Evolutionary conservation across 2,329 filamentous ascomycete species (phyloP), one percentile per base, ranked within the genome.

Genomic region (Sarocladium brachiariae): DNA sequence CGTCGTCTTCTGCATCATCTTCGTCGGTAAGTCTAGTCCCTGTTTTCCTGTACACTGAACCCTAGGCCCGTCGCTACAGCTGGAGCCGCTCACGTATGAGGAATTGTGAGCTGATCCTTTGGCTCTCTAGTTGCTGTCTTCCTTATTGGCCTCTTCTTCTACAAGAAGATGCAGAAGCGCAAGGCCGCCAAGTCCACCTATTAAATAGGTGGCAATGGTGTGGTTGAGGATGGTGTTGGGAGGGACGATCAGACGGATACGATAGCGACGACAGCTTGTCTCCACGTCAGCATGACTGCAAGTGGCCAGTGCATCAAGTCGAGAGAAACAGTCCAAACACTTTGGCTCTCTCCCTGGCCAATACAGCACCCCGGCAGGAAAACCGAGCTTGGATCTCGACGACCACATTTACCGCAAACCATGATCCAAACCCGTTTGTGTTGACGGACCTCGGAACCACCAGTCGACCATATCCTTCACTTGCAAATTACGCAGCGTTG

Each of bases 1-100:
- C 53, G 63, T 70, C 49, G 70, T 73, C 56, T 71, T 73, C 58
- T 66, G 63, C 60, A 72, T 73, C 50, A 63, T 72, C 55, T 66
- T 65, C 52, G 49, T 70, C 48, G 67, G 67, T 70, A 66, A 43
- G 66, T 47, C 27, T 30, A 7, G 7, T 30, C 27, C 13, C 27
- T 30, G 27, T 13, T 30, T 30, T 18, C 21, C 18, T 23, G 18
- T 19, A 21, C 10, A 13, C n/a, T 24, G 18, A 4, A 19, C 18
- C n/a, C n/a, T n/a, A n/a, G n/a, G n/a, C n/a, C n/a, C n/a, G n/a
- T n/a, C n/a, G n/a, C n/a, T n/a, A n/a, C n/a, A n/a, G n/a, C n/a
- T n/a, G n/a, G n/a, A n/a, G n/a, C n/a, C n/a, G 37, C 19, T 8
- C 10, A 19, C 21, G 18, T 19, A 13, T 24, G 10, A 23, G 34